Conservation (phyloP, 768 basidiomycete genomes). For the Asterophora lycoperdoides region DNA sequence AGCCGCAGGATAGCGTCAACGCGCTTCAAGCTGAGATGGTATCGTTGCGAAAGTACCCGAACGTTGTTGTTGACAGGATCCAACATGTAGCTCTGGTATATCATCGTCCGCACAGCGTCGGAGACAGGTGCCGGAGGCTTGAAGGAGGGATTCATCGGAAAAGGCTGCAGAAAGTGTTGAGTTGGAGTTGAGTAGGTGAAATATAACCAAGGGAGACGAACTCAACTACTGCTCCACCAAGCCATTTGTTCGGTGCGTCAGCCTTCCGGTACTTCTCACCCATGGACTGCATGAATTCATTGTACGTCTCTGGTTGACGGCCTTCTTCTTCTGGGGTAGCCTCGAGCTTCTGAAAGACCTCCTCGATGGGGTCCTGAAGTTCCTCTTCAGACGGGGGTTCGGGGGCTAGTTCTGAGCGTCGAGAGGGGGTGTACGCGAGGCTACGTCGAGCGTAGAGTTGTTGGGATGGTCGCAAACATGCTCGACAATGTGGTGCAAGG, state of each 20-base stretch:
- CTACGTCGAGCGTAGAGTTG: conserved; percentile 21
- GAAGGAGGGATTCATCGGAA: conserved; percentile 82
- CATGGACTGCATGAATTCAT: conserved; percentile 38
- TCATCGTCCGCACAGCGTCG: conserved; percentile 46
- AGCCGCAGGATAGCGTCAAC: conserved; percentile 80
- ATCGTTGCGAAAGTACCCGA: conserved; percentile 54
- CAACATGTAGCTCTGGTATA: conserved; percentile 60
- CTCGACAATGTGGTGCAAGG: conserved; percentile 25
- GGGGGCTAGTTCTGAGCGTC: conserved; percentile 19
- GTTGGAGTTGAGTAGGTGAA: conserved; percentile 3
- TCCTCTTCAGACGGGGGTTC: conserved; percentile 25
- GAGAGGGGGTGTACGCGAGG: conserved; percentile 23
- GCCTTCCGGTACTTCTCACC: conserved; percentile 42
- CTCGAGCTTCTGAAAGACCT: conserved; percentile 13
- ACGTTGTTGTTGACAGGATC: conserved; percentile 54
- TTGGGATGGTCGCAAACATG: conserved; percentile 24
- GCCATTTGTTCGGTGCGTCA: conserved; percentile 53
- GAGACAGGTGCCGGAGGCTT: conserved; percentile 76
- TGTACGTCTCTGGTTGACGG: conserved; percentile 28
- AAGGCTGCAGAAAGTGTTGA: conserved; percentile 52
- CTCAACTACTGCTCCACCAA: conserved; percentile 55
- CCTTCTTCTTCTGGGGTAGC: conserved; percentile 3
- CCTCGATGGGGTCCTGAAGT: background rate
- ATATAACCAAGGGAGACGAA: conserved; percentile 23
- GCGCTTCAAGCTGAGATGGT: conserved; percentile 70